phyloP scores from a whole-genome alignment of 2,329 filamentous ascomycete species.

The Xylariaceae sp. region DNA sequence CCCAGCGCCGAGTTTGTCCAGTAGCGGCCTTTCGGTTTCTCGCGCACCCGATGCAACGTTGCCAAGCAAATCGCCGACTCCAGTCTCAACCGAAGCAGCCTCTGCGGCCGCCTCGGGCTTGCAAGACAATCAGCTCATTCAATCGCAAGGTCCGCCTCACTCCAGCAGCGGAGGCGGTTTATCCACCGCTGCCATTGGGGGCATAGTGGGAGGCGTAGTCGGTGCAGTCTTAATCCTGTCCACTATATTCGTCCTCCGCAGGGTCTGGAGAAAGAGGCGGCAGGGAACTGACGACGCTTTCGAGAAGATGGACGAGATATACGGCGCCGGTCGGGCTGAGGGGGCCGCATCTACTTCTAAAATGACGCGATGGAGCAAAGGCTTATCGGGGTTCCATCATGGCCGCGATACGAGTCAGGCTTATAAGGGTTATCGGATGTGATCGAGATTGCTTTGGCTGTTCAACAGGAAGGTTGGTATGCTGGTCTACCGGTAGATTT shows the following conservation, averaged over 20 bases:
- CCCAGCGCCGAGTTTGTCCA: constrained; percentile 10
- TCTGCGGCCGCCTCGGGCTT: constrained; percentile 2
- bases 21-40: constrained; percentile 2
- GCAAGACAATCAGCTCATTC: constrained; percentile 21
- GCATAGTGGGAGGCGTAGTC: constrained; percentile 31
- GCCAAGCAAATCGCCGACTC: background rate
- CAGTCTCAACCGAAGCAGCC: constrained; percentile 5
- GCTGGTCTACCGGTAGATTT: background rate
- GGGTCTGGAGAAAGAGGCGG: constrained; percentile 32
- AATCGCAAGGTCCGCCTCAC: constrained; percentile 17
- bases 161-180: constrained; percentile 15
- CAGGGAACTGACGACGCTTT: constrained; percentile 29
- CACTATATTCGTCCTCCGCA: constrained; percentile 27
- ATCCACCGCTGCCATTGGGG: constrained; percentile 27
- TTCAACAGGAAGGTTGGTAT: background rate
- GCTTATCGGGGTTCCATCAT: constrained; percentile 32
- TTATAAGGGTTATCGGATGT: constrained; percentile 32
- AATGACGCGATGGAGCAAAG: constrained; percentile 32
- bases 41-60: background rate
- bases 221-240: constrained; percentile 27
- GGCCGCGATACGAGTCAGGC: constrained; percentile 21
- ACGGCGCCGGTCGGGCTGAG: constrained; percentile 29
- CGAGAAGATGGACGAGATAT: constrained; percentile 29
- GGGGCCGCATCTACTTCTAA: constrained; percentile 26
- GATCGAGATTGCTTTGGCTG: background rate